These are phyloP conservation scores for Saccharomyces pastorianus DNA, from an alignment of 1,139 yeast species.

Conservation along the genomic window DNA sequence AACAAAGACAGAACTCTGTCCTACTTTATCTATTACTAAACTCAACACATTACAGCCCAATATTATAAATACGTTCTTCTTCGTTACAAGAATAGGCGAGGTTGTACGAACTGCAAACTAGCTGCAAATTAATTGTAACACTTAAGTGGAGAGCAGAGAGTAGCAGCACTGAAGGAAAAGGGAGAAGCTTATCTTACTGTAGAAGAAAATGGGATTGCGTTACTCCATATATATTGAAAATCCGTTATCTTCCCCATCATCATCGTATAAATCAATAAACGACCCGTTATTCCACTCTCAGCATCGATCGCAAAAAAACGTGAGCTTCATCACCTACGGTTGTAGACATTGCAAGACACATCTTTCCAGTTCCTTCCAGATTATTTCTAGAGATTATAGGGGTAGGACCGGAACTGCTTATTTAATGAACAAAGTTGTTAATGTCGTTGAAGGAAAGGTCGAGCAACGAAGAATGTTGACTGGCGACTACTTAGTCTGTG, in stretches of 20 bases:
- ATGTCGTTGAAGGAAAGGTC: constrained; percentile 31
- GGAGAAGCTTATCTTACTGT: not conserved
- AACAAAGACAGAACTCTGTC: not conserved
- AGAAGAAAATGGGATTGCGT: constrained; percentile 33
- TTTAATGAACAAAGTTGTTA: constrained; percentile 35
- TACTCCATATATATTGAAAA: constrained; percentile 34
- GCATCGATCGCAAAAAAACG: constrained; percentile 4
- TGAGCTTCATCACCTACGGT: constrained; percentile 33
- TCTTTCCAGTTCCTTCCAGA: constrained; percentile 34
- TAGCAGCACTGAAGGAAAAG: not conserved
- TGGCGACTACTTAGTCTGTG: constrained; percentile 38
- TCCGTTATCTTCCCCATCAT: not conserved
- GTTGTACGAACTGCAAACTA: constrained; percentile 1
- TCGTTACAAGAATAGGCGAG: not conserved
- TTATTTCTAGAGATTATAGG: constrained; percentile 37
- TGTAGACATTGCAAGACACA: constrained; percentile 39
- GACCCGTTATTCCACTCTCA: not conserved
- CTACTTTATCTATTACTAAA: not conserved
- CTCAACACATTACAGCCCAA: not conserved
- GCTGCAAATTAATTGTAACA: not conserved
- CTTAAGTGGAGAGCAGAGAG: not conserved
- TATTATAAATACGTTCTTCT: not conserved
- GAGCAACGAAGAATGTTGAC: constrained; percentile 37
- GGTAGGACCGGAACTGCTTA: constrained; percentile 40
- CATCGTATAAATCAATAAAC: not conserved